Evolutionary conservation across 176 grass and related monocot genomes (phyloP).

Genomic region (Secale cereale): DNA sequence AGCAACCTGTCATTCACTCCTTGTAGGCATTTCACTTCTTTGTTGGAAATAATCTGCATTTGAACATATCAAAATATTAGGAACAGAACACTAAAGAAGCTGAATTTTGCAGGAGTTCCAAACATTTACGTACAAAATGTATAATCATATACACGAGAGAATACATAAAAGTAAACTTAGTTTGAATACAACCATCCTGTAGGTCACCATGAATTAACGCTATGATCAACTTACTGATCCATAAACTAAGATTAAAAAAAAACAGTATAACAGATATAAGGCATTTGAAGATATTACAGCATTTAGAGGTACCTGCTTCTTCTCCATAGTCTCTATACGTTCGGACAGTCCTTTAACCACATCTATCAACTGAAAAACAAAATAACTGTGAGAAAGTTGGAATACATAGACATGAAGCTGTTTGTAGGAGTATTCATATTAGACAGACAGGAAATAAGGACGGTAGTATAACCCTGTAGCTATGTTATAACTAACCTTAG

Average conservation of each 20-base stretch:
- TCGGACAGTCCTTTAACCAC: slow-evolving; percentile 43
- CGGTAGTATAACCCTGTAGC: not conserved
- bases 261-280: not conserved
- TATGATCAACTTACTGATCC: not conserved
- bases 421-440: not conserved
- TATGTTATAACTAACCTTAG: slow-evolving; percentile 29
- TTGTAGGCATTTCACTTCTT: slow-evolving; percentile 38
- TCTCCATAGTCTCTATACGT: slow-evolving; percentile 42
- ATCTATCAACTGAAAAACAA: slow-evolving; percentile 47
- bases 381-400: not conserved
- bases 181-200: not conserved
- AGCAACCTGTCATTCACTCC: slow-evolving; percentile 40
- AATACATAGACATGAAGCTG: not conserved
- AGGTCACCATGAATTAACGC: not conserved
- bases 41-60: slow-evolving; percentile 44
- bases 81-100: not conserved
- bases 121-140: not conserved
- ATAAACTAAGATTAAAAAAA: not conserved
- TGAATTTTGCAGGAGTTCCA: not conserved
- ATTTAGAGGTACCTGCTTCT: slow-evolving; percentile 59
- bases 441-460: slow-evolving; percentile 6
- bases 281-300: not conserved
- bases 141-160: not conserved
- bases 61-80: slow-evolving; percentile 12
- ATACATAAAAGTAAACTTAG: not conserved